A percentile compares a stretch with the other conserved stretches of the same genome.
Evolutionary conservation across 2,329 filamentous ascomycete genomes (phyloP).

Genomic region (Claviceps pazoutovae): DNA sequence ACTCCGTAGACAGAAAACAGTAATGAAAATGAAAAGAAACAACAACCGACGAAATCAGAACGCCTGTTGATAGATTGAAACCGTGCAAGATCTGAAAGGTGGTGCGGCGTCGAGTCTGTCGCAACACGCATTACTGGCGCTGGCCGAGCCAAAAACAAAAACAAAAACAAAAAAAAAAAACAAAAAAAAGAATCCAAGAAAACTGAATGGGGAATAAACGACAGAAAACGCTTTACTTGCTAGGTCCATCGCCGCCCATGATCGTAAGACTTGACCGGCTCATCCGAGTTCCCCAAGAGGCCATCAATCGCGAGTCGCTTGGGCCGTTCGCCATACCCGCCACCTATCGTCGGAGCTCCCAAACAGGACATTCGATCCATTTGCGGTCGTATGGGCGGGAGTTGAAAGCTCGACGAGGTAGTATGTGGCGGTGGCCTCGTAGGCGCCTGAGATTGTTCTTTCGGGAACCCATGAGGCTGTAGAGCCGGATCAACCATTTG

Average conservation of each 20-base stretch:
- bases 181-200: background rate
- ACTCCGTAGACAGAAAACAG: background rate
- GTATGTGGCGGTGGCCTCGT: background rate
- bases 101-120: too few species aligned
- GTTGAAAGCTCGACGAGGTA: slow-evolving; percentile 23
- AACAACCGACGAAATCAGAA: background rate
- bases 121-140: too few species aligned
- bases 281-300: slow-evolving; percentile 44
- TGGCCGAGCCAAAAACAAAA: background rate
- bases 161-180: background rate
- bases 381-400: slow-evolving; percentile 33
- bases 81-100: too few species aligned
- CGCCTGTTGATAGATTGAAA: too few species aligned
- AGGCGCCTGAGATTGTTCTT: background rate
- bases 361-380: slow-evolving; percentile 14
- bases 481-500: background rate
- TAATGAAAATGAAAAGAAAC: background rate
- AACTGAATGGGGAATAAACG: background rate
- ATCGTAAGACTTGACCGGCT: slow-evolving; percentile 12
- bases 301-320: slow-evolving; percentile 47
- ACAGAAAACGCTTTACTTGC: background rate
- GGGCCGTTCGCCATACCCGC: slow-evolving; percentile 34
- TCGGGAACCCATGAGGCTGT: background rate
- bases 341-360: slow-evolving; percentile 11
- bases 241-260: background rate